Evolutionary conservation across 306 rosid genomes (phyloP).

Genomic region (Pueraria montana): DNA sequence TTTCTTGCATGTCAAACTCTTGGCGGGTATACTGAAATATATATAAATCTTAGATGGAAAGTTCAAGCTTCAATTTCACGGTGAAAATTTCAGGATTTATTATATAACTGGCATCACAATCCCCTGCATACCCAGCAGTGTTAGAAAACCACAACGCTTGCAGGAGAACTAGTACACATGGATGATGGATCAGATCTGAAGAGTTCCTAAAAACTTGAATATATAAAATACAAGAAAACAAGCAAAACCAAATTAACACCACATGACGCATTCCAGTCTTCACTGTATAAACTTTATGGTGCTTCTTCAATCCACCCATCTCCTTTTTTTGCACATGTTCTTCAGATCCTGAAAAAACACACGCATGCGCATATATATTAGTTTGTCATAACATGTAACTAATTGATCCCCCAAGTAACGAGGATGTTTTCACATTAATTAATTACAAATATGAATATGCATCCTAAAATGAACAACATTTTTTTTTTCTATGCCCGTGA

Average conservation of each 20-base stretch:
- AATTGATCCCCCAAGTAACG: too few species aligned
- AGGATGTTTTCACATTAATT: too few species aligned
- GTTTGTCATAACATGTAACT: too few species aligned
- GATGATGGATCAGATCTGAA: not conserved
- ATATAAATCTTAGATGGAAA: not conserved
- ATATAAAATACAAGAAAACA: not conserved
- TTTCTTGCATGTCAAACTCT: not conserved
- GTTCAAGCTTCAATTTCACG: too few species aligned
- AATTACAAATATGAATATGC: too few species aligned
- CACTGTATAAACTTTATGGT: not conserved
- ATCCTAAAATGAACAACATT: too few species aligned
- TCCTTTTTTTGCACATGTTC: conserved; percentile 48
- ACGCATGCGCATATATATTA: too few species aligned
- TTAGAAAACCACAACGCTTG: too few species aligned
- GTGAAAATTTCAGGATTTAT: not conserved
- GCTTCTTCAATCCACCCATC: conserved; percentile 33
- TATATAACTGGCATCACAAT: too few species aligned
- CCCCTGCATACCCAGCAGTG: too few species aligned
- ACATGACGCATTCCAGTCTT: not conserved
- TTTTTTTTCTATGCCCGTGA: too few species aligned
- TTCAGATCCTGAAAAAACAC: too few species aligned
- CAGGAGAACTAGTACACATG: not conserved
- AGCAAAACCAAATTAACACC: conserved; percentile 1
- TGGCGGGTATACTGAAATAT: not conserved
- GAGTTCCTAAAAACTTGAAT: not conserved